These are phyloP conservation scores for Arthrinium puccinioides DNA, from an alignment of 2,329 filamentous ascomycete species.

Conservation along the genomic window DNA sequence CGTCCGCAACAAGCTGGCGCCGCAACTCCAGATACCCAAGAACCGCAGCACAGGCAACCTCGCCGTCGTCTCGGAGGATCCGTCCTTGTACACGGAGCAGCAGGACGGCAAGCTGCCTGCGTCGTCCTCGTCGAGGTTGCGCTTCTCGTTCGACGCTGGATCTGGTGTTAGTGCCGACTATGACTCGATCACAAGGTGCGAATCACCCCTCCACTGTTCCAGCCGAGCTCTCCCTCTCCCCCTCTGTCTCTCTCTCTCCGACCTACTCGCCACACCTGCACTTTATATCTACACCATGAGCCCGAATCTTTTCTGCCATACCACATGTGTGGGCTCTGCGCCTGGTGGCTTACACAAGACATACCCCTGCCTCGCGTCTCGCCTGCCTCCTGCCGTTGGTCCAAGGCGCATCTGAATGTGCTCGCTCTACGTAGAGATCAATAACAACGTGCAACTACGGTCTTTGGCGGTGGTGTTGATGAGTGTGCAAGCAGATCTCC, in stretches of 20 bases:
- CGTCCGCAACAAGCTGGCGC: constrained; percentile 33
- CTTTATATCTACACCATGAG: too few relatives aligned
- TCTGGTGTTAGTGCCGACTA: constrained; percentile 51
- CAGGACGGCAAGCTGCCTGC: constrained; percentile 26
- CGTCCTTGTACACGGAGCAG: constrained; percentile 16
- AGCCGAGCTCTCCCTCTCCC: background rate
- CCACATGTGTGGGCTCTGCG: too few relatives aligned
- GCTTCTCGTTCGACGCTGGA: constrained; percentile 71
- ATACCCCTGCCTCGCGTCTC: too few relatives aligned
- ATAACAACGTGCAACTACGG: too few relatives aligned
- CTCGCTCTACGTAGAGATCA: background rate
- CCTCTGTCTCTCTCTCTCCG: too few relatives aligned
- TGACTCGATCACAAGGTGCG: constrained; percentile 70
- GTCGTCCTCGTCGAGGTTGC: constrained; percentile 49
- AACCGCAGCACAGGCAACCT: constrained; percentile 61
- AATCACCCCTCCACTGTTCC: constrained; percentile 8
- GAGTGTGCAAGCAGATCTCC: constrained; percentile 55
- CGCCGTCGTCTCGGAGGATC: constrained; percentile 33
- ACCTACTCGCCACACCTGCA: too few relatives aligned
- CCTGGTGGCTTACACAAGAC: background rate
- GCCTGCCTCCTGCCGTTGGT: too few relatives aligned
- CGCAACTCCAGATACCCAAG: constrained; percentile 49
- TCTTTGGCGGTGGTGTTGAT: constrained; percentile 12
- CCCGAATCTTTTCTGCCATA: too few relatives aligned
- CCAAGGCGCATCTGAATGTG: constrained; percentile 1